Conservation (phyloP, 2,329 filamentous ascomycete genomes). For the Passalora sequoiae region DNA sequence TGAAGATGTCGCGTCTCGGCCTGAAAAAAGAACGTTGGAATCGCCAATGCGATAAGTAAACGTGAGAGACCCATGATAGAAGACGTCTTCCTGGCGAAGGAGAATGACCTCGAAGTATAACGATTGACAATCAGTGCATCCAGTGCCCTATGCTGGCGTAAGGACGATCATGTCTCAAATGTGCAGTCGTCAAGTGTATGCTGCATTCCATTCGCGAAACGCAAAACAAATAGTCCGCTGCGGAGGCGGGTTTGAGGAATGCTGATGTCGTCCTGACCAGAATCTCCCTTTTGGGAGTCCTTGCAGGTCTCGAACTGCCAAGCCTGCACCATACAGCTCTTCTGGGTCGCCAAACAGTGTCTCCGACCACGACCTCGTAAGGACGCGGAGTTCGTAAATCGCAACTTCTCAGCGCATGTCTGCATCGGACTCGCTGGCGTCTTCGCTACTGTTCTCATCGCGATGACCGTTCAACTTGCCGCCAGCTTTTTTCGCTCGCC, state of each 20-base stretch:
- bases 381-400: too few species aligned
- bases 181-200: constrained; percentile 9
- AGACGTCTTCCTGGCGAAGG: neutral
- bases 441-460: constrained; percentile 4
- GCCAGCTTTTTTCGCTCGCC: constrained; percentile 1
- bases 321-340: constrained; percentile 4
- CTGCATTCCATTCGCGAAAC: constrained; percentile 27
- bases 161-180: neutral
- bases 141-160: constrained; percentile 16
- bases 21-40: constrained; percentile 16
- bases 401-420: constrained; percentile 15
- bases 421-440: constrained; percentile 12
- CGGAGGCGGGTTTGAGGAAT: constrained; percentile 25
- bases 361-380: neutral
- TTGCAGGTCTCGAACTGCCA: constrained; percentile 18
- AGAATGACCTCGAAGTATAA: constrained; percentile 6
- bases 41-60: constrained; percentile 16
- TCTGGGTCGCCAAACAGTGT: neutral
- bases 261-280: constrained; percentile 14
- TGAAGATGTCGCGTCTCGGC: constrained; percentile 21
- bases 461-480: constrained; percentile 9
- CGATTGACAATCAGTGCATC: constrained; percentile 16
- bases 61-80: constrained; percentile 21
- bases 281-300: constrained; percentile 7
- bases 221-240: constrained; percentile 31